phyloP scores from a whole-genome alignment of 2,329 filamentous ascomycete genomes.

The Nigrospora osmanthi region DNA sequence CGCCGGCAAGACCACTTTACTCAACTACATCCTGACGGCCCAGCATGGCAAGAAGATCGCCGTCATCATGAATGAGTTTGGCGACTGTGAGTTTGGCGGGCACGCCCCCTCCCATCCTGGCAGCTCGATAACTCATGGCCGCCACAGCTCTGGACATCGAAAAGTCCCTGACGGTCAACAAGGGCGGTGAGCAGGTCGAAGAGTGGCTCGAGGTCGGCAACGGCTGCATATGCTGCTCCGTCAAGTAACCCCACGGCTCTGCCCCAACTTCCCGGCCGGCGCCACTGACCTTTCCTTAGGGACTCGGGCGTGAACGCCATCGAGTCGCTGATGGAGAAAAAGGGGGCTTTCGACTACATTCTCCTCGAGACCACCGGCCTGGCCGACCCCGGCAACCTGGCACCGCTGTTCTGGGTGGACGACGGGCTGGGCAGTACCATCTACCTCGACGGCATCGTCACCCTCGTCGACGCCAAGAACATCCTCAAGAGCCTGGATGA shows the following conservation, averaged over 20 bases:
- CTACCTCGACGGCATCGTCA: conserved; percentile 94
- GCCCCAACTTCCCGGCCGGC: too few species aligned
- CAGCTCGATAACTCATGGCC: not conserved
- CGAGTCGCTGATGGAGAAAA: conserved; percentile 89
- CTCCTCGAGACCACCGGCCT: conserved; percentile 92
- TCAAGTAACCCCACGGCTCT: conserved; percentile 54
- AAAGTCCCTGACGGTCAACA: conserved; percentile 86
- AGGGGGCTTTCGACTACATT: conserved; percentile 94
- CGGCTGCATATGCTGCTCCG: conserved; percentile 94
- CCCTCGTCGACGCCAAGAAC: conserved; percentile 91
- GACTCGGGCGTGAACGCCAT: conserved; percentile 92
- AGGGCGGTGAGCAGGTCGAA: conserved; percentile 73
- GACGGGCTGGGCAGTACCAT: conserved; percentile 92
- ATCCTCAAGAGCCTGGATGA: conserved; percentile 78
- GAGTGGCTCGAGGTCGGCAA: conserved; percentile 97
- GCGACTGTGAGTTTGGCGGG: conserved; percentile 53
- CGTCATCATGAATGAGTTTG: conserved; percentile 93
- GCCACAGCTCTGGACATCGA: conserved; percentile 79
- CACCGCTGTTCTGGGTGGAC: conserved; percentile 95
- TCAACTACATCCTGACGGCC: conserved; percentile 93
- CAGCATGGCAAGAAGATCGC: conserved; percentile 97
- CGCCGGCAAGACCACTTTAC: conserved; percentile 86
- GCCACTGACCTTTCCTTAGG: conserved; percentile 31
- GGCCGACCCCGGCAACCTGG: conserved; percentile 91
- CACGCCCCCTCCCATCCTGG: not conserved